Conservation (phyloP, 2,329 filamentous ascomycete species). For the Alternaria rosae region DNA sequence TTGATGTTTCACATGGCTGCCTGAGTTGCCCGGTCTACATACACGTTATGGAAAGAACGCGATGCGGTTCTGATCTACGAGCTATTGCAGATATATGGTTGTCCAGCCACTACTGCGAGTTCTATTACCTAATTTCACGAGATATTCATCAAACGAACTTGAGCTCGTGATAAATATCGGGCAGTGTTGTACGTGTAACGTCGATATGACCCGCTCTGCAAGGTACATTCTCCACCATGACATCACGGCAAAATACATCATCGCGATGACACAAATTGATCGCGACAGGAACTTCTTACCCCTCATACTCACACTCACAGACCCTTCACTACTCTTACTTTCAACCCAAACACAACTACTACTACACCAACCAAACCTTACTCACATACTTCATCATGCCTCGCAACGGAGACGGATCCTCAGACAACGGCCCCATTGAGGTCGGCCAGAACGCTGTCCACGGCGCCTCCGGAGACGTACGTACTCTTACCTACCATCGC, state of each 20-base stretch:
- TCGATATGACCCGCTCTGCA: not conserved
- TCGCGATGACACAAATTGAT: constrained; percentile 3
- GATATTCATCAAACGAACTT: not conserved
- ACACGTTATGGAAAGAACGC: not conserved
- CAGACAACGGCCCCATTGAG: constrained; percentile 51
- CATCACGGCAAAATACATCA: constrained; percentile 12
- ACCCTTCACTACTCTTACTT: not conserved
- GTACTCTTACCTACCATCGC: constrained; percentile 1
- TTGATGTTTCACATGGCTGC: not conserved
- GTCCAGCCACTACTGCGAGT: not conserved
- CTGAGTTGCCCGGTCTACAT: not conserved
- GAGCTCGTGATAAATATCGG: not conserved
- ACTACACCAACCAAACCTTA: not conserved
- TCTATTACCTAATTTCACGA: not conserved
- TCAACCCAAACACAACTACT: not conserved
- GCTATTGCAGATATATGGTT: not conserved
- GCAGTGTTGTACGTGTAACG: not conserved
- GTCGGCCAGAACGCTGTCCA: constrained; percentile 45
- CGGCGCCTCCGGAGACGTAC: constrained; percentile 46
- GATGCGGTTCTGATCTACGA: not conserved
- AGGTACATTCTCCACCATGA: constrained; percentile 15
- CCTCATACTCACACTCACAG: not conserved
- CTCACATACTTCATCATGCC: constrained; percentile 42
- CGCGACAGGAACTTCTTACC: not conserved
- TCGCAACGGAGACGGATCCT: constrained; percentile 51